Conservation (phyloP, 1,139 yeast genomes). For the Diutina neorugosa region DNA sequence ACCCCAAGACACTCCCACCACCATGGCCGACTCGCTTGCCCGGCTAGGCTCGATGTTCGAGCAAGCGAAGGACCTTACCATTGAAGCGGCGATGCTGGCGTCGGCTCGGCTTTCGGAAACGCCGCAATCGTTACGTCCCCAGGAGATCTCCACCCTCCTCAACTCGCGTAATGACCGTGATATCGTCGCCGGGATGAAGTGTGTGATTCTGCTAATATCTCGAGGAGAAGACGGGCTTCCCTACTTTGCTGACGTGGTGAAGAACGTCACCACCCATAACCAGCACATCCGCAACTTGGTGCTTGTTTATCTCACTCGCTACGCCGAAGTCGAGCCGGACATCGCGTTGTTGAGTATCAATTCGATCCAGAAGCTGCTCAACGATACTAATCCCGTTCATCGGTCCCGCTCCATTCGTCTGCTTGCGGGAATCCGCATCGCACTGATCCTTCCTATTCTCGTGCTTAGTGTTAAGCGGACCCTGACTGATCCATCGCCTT, state of each 20-base stretch:
- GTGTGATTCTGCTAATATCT: constrained; percentile 55
- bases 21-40: constrained; percentile 32
- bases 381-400: constrained; percentile 54
- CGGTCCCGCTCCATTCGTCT: constrained; percentile 71
- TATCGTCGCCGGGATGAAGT: constrained; percentile 61
- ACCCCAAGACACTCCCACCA: neutral
- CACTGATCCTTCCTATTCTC: constrained; percentile 72
- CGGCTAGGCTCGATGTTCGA: constrained; percentile 44
- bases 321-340: constrained; percentile 81
- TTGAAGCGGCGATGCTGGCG: constrained; percentile 76
- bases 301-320: constrained; percentile 60
- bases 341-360: constrained; percentile 80
- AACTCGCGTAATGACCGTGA: constrained; percentile 67
- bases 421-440: constrained; percentile 67
- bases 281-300: constrained; percentile 66
- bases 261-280: constrained; percentile 68
- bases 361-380: constrained; percentile 75
- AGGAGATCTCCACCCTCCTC: constrained; percentile 54
- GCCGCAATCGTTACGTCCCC: constrained; percentile 39
- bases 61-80: constrained; percentile 68
- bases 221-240: constrained; percentile 49
- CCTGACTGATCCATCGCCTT: constrained; percentile 58
- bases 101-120: constrained; percentile 53
- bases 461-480: constrained; percentile 62
- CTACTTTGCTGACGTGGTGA: constrained; percentile 80